Conservation (phyloP, 179 eudicot species). For the Beta lomatogona region DNA sequence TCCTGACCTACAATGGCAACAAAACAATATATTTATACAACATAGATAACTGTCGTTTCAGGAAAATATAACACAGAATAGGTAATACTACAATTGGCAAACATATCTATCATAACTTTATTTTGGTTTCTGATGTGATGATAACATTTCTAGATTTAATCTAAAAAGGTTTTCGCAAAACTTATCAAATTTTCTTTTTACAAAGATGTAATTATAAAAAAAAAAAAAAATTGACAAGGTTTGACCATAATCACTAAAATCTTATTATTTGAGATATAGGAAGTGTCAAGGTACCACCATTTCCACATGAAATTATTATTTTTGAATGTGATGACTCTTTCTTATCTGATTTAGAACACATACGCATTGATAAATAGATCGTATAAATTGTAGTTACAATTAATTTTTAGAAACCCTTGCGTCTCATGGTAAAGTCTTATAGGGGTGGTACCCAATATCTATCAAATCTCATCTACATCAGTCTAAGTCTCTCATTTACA, state of each 20-base stretch:
- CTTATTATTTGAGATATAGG: background rate
- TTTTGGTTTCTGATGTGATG: background rate
- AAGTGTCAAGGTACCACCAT: too few species aligned
- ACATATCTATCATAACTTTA: background rate
- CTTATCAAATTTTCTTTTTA: background rate
- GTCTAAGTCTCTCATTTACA: too few species aligned
- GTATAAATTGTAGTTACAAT: too few species aligned
- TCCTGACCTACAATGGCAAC: constrained; percentile 57
- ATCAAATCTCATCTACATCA: too few species aligned
- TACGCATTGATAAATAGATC: too few species aligned
- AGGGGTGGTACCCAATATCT: too few species aligned
- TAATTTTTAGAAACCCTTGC: too few species aligned
- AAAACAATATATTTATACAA: background rate
- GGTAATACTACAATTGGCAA: background rate
- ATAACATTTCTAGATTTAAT: background rate
- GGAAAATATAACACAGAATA: background rate
- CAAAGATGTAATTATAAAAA: background rate
- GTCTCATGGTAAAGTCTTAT: too few species aligned
- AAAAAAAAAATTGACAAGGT: background rate
- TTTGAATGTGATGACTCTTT: too few species aligned
- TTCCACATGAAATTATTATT: too few species aligned
- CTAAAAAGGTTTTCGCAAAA: background rate
- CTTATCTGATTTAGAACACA: too few species aligned
- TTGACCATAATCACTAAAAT: background rate
- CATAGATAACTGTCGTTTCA: background rate